phyloP scores from a whole-genome alignment of 129 eudicot species.

The Escallonia herrerae region DNA sequence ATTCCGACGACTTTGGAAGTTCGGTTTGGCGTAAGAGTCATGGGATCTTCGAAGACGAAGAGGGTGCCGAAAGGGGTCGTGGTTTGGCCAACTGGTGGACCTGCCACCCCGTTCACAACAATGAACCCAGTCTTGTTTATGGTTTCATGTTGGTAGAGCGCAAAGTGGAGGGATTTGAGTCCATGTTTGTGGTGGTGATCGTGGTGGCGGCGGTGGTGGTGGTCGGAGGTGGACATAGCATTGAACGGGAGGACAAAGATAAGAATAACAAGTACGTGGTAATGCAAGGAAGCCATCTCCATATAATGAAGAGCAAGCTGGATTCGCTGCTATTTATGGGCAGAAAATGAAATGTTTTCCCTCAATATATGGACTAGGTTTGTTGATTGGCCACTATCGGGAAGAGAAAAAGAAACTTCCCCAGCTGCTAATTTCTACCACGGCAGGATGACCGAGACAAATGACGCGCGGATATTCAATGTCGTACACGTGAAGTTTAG shows the following conservation, averaged over 20 bases:
- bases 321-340: background rate
- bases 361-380: background rate
- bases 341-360: background rate
- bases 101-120: conserved; percentile 36
- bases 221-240: conserved; percentile 25
- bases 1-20: conserved; percentile 38
- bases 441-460: background rate
- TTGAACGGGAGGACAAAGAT: conserved; percentile 22
- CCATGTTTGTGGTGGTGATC: conserved; percentile 20
- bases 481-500: background rate
- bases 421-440: background rate
- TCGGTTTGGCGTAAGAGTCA: conserved; percentile 31
- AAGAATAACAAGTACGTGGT: conserved; percentile 11
- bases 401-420: no score
- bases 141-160: conserved; percentile 53
- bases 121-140: conserved; percentile 43
- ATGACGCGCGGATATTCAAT: background rate
- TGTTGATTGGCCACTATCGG: background rate
- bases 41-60: conserved; percentile 41
- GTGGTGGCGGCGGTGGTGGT: conserved; percentile 24
- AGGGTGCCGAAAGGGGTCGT: conserved; percentile 51
- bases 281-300: conserved; percentile 21
- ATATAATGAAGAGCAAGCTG: no score
- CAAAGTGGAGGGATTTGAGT: conserved; percentile 44
- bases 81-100: conserved; percentile 34